Evolutionary conservation across 2,329 filamentous ascomycete species (phyloP), one percentile per base, ranked within the genome.

Genomic region (Aspergillus oerlinghausenensis): DNA sequence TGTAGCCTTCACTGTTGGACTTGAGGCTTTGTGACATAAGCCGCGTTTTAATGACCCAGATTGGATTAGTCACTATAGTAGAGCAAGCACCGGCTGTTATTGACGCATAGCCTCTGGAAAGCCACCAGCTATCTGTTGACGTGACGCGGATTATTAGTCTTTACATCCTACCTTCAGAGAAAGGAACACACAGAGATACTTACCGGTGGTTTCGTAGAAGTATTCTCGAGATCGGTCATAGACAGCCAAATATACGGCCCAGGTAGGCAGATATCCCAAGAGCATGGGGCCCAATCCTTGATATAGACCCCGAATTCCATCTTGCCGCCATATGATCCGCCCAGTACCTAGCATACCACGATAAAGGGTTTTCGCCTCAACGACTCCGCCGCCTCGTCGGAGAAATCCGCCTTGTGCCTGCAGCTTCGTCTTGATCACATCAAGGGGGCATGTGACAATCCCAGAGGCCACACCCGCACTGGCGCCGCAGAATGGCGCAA

Each of bases 41-140:
- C 64, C 94, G 84, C 50, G 94, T 99, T 77, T 99, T 99, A 78
- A 99, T 96, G 40, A 99, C 94, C 94, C 94, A 99, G 59, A 99
- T 99, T 0, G 94, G 94, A 73, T 97, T 99, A 25, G 94, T 99
- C 60, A 88, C 89, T 61, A 97, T 82, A 3, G 94, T 99, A 64
- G 92, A 97, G 77, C 89, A 96, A 59, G 87, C 92, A 53, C 94
- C 94, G 25, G 93, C 94, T 55, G 92, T 84, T 59, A 99, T 85
- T 9, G 94, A 96, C 23, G 94, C 94, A 79, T 89, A 92, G 63
- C 94, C 88, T 70, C 90, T 91, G 67, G 93, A 84, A 48, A 91
- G 72, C 77, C 90, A 88, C 68, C 84, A 85, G 70, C 90, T 93
- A 59, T 87, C 89, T 90, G 67, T 52, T 50, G 59, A 63, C 51